Conservation (phyloP, 1,284 basidiomycete species). For the Trametes pubescens region DNA sequence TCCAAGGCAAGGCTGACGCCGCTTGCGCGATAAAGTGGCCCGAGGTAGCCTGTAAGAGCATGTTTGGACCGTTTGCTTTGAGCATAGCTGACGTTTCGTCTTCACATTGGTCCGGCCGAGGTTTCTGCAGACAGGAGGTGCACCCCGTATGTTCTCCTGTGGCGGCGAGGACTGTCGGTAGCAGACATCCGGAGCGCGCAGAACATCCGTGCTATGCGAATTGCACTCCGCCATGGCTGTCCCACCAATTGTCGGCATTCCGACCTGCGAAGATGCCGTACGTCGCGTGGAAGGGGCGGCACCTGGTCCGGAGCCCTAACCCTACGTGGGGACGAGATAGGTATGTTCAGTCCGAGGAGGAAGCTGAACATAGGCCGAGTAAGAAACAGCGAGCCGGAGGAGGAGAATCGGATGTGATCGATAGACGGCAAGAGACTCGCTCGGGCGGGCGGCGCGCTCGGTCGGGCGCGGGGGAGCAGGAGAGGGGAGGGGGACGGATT, state of each 20-base stretch:
- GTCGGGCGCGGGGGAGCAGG: slow-evolving; percentile 22
- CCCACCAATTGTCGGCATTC: slow-evolving; percentile 23
- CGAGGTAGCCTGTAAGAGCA: slow-evolving; percentile 4
- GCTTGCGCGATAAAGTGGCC: slow-evolving; percentile 12
- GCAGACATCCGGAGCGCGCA: slow-evolving; percentile 12
- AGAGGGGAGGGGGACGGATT: slow-evolving; percentile 31
- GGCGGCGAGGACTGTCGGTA: neutral
- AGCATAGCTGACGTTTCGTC: neutral
- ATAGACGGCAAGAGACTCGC: slow-evolving; percentile 19
- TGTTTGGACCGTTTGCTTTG: neutral
- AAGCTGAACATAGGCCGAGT: slow-evolving; percentile 15
- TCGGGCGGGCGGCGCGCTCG: slow-evolving; percentile 16
- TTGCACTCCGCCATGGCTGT: neutral
- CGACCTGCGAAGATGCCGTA: slow-evolving; percentile 27
- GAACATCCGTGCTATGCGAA: slow-evolving; percentile 10
- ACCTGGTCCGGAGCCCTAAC: slow-evolving; percentile 24
- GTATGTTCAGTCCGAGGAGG: slow-evolving; percentile 27
- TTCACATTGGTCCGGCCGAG: slow-evolving; percentile 13
- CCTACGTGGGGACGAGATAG: slow-evolving; percentile 24
- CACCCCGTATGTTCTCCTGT: neutral
- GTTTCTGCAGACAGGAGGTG: slow-evolving; percentile 5
- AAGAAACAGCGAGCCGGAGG: slow-evolving; percentile 25
- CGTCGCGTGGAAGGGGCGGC: slow-evolving; percentile 19
- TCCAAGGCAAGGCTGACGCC: slow-evolving; percentile 17
- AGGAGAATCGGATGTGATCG: slow-evolving; percentile 26